Evolutionary conservation across 768 basidiomycete species (phyloP).

Genomic region (Kwoniella dejecticola): DNA sequence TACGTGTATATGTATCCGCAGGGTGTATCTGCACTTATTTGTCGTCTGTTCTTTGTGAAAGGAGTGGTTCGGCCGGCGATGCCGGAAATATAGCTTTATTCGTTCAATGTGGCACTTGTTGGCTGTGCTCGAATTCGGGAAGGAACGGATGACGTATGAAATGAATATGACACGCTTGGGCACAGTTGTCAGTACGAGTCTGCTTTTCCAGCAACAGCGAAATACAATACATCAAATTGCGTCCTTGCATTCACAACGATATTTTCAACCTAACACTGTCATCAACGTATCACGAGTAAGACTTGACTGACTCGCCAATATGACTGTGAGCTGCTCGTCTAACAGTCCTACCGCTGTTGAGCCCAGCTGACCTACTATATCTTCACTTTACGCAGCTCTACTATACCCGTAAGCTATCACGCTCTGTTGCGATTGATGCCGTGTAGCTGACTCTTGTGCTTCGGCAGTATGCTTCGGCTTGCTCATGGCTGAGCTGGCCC

Average conservation of each 20-base stretch:
- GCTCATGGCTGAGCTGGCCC: constrained; percentile 64
- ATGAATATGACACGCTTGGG: constrained; percentile 1
- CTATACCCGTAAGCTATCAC: constrained; percentile 47
- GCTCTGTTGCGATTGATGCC: too few relatives aligned
- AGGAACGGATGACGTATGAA: constrained; percentile 4
- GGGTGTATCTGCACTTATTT: too few relatives aligned
- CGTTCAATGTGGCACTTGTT: constrained; percentile 4
- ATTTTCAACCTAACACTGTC: background rate
- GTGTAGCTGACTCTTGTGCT: constrained; percentile 1
- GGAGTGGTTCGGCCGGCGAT: constrained; percentile 1
- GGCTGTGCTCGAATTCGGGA: background rate
- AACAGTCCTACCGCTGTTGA: too few relatives aligned
- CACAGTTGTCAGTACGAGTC: background rate
- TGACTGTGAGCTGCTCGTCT: constrained; percentile 3
- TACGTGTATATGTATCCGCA: too few relatives aligned
- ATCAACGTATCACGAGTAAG: background rate
- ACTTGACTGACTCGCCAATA: background rate
- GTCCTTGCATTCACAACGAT: background rate
- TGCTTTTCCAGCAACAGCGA: background rate
- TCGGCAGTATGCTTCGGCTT: constrained; percentile 69
- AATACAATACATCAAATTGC: background rate
- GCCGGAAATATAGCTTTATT: background rate
- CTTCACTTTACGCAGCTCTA: constrained; percentile 39
- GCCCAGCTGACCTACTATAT: background rate
- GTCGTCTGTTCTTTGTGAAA: too few relatives aligned